Conservation (phyloP, 106 monocot genomes). For the Hemerocallis citrina region DNA sequence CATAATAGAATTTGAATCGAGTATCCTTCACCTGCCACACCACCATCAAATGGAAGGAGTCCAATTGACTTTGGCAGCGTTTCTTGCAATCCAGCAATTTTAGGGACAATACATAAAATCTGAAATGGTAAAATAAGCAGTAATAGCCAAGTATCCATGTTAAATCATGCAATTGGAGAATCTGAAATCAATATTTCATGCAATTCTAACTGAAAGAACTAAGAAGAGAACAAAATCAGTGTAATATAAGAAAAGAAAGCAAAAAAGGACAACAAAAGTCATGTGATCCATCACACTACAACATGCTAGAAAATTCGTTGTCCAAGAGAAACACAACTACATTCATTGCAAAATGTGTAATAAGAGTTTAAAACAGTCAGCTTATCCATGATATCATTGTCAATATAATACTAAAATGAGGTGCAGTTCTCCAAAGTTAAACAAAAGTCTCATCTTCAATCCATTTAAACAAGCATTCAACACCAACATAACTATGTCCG, state of each 20-base stretch:
- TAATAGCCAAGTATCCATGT: background rate
- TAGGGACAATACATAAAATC: slow-evolving; percentile 76
- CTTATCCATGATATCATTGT: no score
- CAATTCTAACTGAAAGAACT: no score
- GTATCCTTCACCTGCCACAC: slow-evolving; percentile 57
- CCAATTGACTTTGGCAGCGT: slow-evolving; percentile 82
- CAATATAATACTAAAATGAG: no score
- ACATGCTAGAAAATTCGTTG: background rate
- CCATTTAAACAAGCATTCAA: no score
- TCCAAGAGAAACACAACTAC: background rate
- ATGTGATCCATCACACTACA: background rate
- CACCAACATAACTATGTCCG: no score
- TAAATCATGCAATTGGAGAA: background rate
- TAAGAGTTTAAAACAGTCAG: no score
- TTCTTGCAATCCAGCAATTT: slow-evolving; percentile 83
- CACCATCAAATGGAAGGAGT: slow-evolving; percentile 90
- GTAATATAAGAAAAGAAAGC: background rate
- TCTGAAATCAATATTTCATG: background rate
- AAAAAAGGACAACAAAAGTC: background rate
- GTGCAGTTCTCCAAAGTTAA: no score
- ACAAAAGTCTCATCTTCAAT: no score
- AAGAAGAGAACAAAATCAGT: background rate
- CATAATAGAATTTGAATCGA: slow-evolving; percentile 4
- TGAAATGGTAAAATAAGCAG: slow-evolving; percentile 22
- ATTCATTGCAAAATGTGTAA: background rate